Base-by-base conservation (phyloP, 2,329 filamentous ascomycete genomes). In the Ciborinia camelliae region DNA sequence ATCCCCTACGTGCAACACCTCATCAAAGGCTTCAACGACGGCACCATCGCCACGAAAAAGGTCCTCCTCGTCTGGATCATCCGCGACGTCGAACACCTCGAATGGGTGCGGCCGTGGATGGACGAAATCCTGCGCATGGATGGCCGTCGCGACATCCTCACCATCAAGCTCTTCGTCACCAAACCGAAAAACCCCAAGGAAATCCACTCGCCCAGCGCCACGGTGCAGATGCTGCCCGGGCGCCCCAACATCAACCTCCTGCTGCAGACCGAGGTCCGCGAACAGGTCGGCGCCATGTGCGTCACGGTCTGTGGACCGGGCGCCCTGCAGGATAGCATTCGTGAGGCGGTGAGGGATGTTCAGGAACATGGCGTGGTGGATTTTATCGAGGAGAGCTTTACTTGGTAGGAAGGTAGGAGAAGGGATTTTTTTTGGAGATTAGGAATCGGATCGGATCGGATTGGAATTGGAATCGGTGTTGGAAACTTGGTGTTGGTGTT, bases 61-160 rank as follows among this genome's bases (percentile, higher is more conserved):
- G 79, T 98, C 54, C 91, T 89, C 1, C 86, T 98, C 9, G 86
- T 97, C 66, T 98, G 95, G 95, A 89, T 97, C 73, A 90, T 98
- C 69, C 91, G 95, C 67, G 91, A 92, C 63, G 89, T 90, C 45
- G 90, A 97, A 73, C 88, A 94, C 64, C 84, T 98, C 9, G 92
- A 97, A 76, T 98, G 95, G 94, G 90, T 96, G 66, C 86, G 91
- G 9, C 91, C 91, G 6, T 98, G 91, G 89, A 88, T 90, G 84
- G 85, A 89, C 70, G 77, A 81, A 63, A 79, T 98, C 62, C 82
- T 98, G 39, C 84, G 84, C 64, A 89, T 97, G 83, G 90, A 91
- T 15, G 85, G 87, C 71, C 88, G 93, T 62, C 86, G 90, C 65
- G 91, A 97, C 58, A 83, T 97, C 37, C 84, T 99, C 52, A 89